Evolutionary conservation across 257 asterid genomes (phyloP), one percentile per base, ranked within the genome.

Genomic region (Datura wrightii): DNA sequence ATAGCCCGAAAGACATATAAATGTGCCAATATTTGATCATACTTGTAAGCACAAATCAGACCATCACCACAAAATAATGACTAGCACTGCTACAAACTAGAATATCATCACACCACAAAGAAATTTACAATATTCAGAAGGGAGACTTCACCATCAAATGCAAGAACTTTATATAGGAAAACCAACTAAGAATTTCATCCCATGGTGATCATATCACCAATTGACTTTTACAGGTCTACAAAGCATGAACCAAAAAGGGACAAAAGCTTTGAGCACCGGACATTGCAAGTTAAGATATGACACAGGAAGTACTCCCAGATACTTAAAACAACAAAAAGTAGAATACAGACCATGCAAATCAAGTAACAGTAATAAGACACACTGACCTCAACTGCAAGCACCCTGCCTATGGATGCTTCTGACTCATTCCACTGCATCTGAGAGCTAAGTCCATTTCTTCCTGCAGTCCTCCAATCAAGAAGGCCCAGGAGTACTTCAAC

Each of bases 391-490:
- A 94, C 88, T 53, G 99, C 98, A 86, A 96, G 97, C 86, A 94
- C 99, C 79, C 96, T 91, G 55, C 98, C 98, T 54, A 96, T 93
- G 69, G 98, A 91, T 90, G 98, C 98, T 93, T 96, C 99, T 48
- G 99, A 96, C 90, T 96, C 98, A 76, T 96, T 96, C 99, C 98
- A 96, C 85, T 96, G 95, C 99, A 96, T 94, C 90, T 92, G 98
- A 3, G 94, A 88, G 88, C 89, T 88, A 82, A 93, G 93, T 74
- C 95, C 94, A 88, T 90, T 93, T 88, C 93, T 91, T 83, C 97
- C 97, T 89, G 98, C 98, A 85, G 99, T 94, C 91, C 98, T 93
- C 99, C 99, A 94, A 91, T 96, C 99, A 86, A 96, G 99, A 90
- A 96, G 96, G 79, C 98, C 99, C 85, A 96, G 98, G 88, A 96